Conservation (phyloP, 805 yeast genomes). For the Naumovozyma dairenensis region DNA sequence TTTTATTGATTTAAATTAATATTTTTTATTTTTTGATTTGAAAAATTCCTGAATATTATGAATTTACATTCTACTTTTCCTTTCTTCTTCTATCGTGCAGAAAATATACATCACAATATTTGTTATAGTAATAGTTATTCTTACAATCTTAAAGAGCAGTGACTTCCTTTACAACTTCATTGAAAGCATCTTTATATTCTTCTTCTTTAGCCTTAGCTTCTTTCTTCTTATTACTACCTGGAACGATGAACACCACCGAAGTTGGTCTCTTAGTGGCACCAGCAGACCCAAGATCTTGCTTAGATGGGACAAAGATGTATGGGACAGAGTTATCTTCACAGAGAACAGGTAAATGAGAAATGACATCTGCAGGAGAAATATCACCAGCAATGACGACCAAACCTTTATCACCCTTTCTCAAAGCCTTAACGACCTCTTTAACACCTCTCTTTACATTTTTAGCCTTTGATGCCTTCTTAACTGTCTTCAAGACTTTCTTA, state of each 20-base stretch:
- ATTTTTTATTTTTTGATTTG: too few species aligned
- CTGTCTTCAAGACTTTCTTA: slow-evolving; percentile 89
- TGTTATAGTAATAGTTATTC: too few species aligned
- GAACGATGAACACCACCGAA: slow-evolving; percentile 92
- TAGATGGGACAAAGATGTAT: slow-evolving; percentile 87
- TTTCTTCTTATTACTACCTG: slow-evolving; percentile 85
- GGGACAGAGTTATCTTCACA: slow-evolving; percentile 94
- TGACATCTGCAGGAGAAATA: slow-evolving; percentile 93
- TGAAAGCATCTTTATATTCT: slow-evolving; percentile 86
- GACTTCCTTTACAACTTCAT: slow-evolving; percentile 91
- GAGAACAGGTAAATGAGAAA: slow-evolving; percentile 92
- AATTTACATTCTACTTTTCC: too few species aligned
- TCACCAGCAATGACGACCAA: slow-evolving; percentile 95
- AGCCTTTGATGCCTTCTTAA: slow-evolving; percentile 95
- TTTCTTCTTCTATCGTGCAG: too few species aligned
- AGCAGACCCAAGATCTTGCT: slow-evolving; percentile 96
- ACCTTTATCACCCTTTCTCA: slow-evolving; percentile 97
- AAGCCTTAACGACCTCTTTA: slow-evolving; percentile 95
- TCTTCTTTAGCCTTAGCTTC: slow-evolving; percentile 58
- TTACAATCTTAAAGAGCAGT: slow-evolving; percentile 28
- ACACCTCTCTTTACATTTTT: slow-evolving; percentile 98
- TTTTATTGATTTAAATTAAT: too few species aligned
- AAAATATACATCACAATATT: too few species aligned
- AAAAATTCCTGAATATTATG: too few species aligned
- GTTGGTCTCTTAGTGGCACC: slow-evolving; percentile 99